Percentiles rank a stretch among this genome's conserved stretches.
Conservation (phyloP, 805 yeast species). For the Komagataella pastoris region DNA sequence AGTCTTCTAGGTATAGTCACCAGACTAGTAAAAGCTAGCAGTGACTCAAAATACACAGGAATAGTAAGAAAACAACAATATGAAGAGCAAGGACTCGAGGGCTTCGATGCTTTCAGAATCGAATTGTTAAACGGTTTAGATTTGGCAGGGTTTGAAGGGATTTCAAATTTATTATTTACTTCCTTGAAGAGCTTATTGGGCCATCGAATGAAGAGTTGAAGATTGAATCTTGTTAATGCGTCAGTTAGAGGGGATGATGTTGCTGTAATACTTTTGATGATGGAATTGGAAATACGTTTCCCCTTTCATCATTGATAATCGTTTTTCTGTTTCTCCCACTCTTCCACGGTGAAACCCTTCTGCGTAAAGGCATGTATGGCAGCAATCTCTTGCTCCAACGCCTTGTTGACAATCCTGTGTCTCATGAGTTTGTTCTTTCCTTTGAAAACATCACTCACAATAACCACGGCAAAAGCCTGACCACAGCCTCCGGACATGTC, state of each 20-base stretch:
- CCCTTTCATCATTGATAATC: neutral
- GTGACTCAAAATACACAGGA: slow-evolving; percentile 12
- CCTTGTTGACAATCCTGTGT: slow-evolving; percentile 72
- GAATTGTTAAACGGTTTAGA: slow-evolving; percentile 27
- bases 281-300: neutral
- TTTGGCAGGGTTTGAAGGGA: slow-evolving; percentile 29
- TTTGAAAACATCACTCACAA: slow-evolving; percentile 56
- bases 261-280: neutral
- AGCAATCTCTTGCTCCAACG: slow-evolving; percentile 75
- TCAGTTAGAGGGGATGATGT: slow-evolving; percentile 6
- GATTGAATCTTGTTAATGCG: neutral
- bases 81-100: slow-evolving; percentile 22
- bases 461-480: slow-evolving; percentile 88
- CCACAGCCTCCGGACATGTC: slow-evolving; percentile 94
- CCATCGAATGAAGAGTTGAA: slow-evolving; percentile 1
- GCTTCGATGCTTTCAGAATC: slow-evolving; percentile 31
- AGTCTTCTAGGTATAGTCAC: slow-evolving; percentile 8
- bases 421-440: slow-evolving; percentile 80
- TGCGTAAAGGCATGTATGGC: slow-evolving; percentile 93
- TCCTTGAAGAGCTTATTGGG: slow-evolving; percentile 36
- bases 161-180: slow-evolving; percentile 35
- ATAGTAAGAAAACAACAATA: neutral
- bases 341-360: slow-evolving; percentile 78
- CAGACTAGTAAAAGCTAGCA: neutral
- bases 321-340: slow-evolving; percentile 46